Conservation (phyloP, 164 flowering plant genomes). For the Hamamelis virginiana region DNA sequence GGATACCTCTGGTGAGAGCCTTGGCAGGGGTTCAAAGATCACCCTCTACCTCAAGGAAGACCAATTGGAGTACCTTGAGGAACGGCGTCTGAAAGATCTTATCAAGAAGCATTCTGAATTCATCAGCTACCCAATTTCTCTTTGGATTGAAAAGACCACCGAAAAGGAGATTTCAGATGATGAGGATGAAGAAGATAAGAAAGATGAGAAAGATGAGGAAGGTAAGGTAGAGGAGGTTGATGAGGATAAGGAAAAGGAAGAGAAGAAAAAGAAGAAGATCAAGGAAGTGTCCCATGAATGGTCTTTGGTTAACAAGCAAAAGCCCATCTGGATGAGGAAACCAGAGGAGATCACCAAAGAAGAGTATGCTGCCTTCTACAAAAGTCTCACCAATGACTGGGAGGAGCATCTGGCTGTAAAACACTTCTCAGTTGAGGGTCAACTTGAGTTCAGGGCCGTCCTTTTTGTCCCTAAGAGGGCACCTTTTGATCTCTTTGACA, state of each 20-base stretch:
- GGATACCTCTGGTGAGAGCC: conserved; percentile 6
- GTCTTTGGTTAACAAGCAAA: conserved; percentile 10
- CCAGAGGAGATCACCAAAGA: conserved; percentile 10
- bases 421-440: too few species aligned
- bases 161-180: conserved; percentile 13
- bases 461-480: too few species aligned
- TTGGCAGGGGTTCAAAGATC: conserved; percentile 10
- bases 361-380: conserved; percentile 10
- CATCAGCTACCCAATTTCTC: conserved; percentile 8
- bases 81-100: conserved; percentile 8
- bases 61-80: conserved; percentile 12
- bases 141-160: conserved; percentile 7
- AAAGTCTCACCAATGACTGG: conserved; percentile 3
- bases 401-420: too few species aligned
- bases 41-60: conserved; percentile 7
- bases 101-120: neutral
- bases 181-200: conserved; percentile 9
- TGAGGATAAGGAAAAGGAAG: conserved; percentile 10
- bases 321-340: conserved; percentile 13
- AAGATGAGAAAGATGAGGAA: conserved; percentile 8
- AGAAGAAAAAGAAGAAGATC: conserved; percentile 12
- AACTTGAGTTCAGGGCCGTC: too few species aligned
- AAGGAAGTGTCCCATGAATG: conserved; percentile 9
- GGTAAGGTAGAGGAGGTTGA: conserved; percentile 8
- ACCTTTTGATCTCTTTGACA: conserved; percentile 4